Evolutionary conservation across 768 basidiomycete genomes (phyloP).

Genomic region (Cytidiella melzeri): DNA sequence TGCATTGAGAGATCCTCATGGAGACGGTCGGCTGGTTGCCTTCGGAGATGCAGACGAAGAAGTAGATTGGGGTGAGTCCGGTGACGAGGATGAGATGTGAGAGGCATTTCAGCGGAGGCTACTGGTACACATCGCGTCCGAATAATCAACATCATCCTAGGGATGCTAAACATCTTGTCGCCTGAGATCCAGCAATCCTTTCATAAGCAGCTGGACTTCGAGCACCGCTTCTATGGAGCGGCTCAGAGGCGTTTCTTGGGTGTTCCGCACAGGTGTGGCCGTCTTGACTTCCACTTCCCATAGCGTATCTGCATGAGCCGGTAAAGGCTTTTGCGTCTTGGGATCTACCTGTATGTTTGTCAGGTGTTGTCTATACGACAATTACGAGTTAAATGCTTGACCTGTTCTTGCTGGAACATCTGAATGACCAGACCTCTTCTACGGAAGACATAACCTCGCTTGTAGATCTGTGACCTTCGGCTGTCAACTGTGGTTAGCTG

Average conservation of each 20-base stretch:
- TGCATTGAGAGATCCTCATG: constrained; percentile 19
- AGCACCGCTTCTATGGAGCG: constrained; percentile 68
- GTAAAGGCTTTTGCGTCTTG: constrained; percentile 68
- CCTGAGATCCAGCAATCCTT: constrained; percentile 72
- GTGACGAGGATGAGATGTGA: constrained; percentile 22
- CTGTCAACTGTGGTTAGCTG: constrained; percentile 26
- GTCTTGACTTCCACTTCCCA: constrained; percentile 91
- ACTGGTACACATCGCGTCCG: too few species aligned
- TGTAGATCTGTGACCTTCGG: constrained; percentile 72
- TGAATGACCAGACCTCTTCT: constrained; percentile 65
- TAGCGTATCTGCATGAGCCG: constrained; percentile 72
- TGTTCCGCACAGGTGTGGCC: constrained; percentile 69
- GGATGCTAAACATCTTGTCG: constrained; percentile 65
- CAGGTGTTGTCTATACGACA: not conserved
- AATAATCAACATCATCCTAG: too few species aligned
- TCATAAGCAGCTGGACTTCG: constrained; percentile 79
- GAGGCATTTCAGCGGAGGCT: too few species aligned
- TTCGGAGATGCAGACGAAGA: constrained; percentile 37
- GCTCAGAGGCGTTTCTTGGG: constrained; percentile 69
- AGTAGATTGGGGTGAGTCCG: constrained; percentile 49
- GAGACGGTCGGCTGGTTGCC: constrained; percentile 10
- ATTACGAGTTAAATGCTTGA: constrained; percentile 21
- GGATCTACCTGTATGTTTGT: constrained; percentile 52
- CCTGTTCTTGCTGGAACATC: constrained; percentile 85
- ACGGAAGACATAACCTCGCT: constrained; percentile 73